Evolutionary conservation across 768 basidiomycete species (phyloP).

Genomic region (Termitomyces sp.): DNA sequence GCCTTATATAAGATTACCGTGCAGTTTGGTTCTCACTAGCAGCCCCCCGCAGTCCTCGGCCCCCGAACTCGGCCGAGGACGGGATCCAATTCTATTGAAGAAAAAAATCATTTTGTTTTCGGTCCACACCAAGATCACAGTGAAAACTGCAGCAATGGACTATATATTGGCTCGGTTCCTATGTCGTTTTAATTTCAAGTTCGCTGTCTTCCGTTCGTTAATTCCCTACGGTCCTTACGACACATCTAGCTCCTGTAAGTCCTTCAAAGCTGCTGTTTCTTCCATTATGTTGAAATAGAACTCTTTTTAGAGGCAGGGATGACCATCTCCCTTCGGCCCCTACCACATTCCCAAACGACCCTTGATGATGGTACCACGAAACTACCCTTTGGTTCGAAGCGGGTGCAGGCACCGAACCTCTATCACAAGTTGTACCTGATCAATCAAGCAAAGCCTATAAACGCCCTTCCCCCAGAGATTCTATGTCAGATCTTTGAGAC

Average conservation of each 20-base stretch:
- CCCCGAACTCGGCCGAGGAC: background rate
- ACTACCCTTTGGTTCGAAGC: background rate
- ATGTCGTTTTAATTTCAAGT: background rate
- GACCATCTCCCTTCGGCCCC: background rate
- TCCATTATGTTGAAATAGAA: background rate
- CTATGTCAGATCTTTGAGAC: conserved; percentile 11
- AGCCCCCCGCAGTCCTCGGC: background rate
- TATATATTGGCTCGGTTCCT: background rate
- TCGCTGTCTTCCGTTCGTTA: background rate
- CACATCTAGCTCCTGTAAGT: background rate
- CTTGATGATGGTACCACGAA: background rate
- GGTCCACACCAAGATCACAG: background rate
- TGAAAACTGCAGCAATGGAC: background rate
- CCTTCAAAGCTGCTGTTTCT: background rate
- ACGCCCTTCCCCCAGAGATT: conserved; percentile 11
- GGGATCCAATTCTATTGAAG: background rate
- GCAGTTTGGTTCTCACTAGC: too few species aligned
- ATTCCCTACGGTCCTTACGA: background rate
- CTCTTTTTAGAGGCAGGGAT: background rate
- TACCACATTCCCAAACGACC: background rate
- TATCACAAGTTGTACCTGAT: conserved; percentile 2
- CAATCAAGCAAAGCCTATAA: conserved; percentile 9
- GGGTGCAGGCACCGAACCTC: background rate
- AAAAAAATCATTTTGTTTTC: background rate
- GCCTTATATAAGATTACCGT: conserved; percentile 14